Evolutionary conservation across 768 basidiomycete genomes (phyloP), one percentile per base, ranked within the genome.

Genomic region (Lanmaoa rubissima): DNA sequence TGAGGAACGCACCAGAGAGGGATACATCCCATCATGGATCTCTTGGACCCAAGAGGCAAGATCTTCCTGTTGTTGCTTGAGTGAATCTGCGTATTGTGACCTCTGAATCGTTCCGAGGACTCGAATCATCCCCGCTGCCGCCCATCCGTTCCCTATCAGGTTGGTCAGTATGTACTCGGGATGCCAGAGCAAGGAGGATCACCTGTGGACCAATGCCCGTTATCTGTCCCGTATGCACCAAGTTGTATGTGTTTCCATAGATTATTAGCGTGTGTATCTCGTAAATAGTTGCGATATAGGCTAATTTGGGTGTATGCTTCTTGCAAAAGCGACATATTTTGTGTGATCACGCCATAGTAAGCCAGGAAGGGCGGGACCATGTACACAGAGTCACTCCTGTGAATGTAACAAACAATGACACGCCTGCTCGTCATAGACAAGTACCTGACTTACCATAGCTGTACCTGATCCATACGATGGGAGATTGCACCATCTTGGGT

Each of bases 361-460:
- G 92, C 90, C 11, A 94, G 72, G 69, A 93, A 95, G 0, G 91
- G 90, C 1, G 92, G 92, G 0, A 87, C 87, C 92, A 92, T 92
- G 68, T 86, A 92, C 13, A 89, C 79, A 51, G 79, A 92, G 67
- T 93, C 91, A 51, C 82, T 82, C 89, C 90, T 90, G 12, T 10
- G 14, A 41, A 49, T 0, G 17, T 36, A 38, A 31, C 19, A 26
- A 55, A 50, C 34, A 40, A 28, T 42, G 4, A 24, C 6, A 13
- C 9, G 46, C 49, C 32, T 14, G 4, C 2, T 1, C 17, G 3
- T 34, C 8, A 40, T 13, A 12, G 3, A 38, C 57, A 45, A 9
- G 4, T 5, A 34, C 13, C 1, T 17, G 14, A 42, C 59, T 65
- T 56, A 87, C 88, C 90, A 92, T 12, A 91, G 77, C 66, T 92